phyloP scores from a whole-genome alignment of 2,329 filamentous ascomycete genomes.

The Botrytis medusae region DNA sequence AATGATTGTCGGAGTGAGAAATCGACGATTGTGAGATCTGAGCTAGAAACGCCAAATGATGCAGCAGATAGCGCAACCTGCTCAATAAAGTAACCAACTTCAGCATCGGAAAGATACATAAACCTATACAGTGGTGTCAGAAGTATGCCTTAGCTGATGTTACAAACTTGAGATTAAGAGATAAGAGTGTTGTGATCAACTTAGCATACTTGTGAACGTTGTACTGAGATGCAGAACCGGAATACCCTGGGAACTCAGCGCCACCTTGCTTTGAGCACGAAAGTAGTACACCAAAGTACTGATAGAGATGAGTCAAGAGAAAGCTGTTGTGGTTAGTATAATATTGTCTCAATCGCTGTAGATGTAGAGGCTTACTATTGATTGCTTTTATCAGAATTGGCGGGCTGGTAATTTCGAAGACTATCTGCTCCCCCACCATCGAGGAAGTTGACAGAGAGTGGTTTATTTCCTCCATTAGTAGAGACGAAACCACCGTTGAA shows the following conservation, averaged over 20 bases:
- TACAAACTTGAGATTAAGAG: not conserved
- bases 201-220: conserved; percentile 49
- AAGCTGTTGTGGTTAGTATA: conserved; percentile 35
- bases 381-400: conserved; percentile 52
- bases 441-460: conserved; percentile 57
- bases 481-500: conserved; percentile 56
- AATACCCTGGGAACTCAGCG: conserved; percentile 51
- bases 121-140: conserved; percentile 40
- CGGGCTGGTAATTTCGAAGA: conserved; percentile 49
- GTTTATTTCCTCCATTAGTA: conserved; percentile 50
- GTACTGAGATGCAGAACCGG: conserved; percentile 49
- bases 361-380: conserved; percentile 56
- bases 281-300: conserved; percentile 59
- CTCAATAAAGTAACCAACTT: conserved; percentile 59
- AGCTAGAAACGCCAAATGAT: conserved; percentile 58
- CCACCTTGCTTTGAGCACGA: conserved; percentile 54
- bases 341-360: not conserved
- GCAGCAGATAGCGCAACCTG: conserved; percentile 57
- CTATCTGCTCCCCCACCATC: conserved; percentile 58
- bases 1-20: conserved; percentile 52
- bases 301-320: conserved; percentile 61
- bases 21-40: conserved; percentile 52
- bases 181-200: not conserved
- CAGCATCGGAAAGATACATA: conserved; percentile 54
- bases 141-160: not conserved